These are phyloP conservation scores for Benincasa hispida DNA, from an alignment of 306 rosid genomes.

Conservation along the genomic window DNA sequence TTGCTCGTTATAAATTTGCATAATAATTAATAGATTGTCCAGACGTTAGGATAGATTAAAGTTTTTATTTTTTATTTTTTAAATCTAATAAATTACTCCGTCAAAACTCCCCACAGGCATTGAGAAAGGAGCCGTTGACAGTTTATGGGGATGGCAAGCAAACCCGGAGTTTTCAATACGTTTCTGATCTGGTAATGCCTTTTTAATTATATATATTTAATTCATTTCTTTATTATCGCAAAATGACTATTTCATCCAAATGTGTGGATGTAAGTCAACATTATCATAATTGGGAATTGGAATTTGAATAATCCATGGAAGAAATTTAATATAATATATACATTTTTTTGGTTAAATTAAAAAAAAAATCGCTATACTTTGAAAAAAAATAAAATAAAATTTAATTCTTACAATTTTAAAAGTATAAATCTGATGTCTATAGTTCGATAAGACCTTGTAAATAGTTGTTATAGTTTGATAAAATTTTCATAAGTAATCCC, in stretches of 20 bases:
- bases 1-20: background rate
- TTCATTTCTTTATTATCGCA: background rate
- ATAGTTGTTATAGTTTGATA: background rate
- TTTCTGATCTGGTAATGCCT: constrained; percentile 73
- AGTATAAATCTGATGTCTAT: no score
- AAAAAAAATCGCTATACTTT: no score
- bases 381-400: no score
- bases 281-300: background rate
- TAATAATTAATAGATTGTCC: background rate
- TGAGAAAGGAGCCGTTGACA: constrained; percentile 89
- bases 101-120: constrained; percentile 31
- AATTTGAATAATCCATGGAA: background rate
- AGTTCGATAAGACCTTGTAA: no score
- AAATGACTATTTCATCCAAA: background rate
- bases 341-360: no score
- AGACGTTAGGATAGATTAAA: background rate
- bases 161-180: constrained; percentile 91
- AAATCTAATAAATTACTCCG: background rate
- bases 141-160: constrained; percentile 95
- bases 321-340: background rate
- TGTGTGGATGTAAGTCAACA: background rate
- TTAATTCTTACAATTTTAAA: no score
- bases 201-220: no score
- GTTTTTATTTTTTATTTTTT: background rate
- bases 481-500: no score